These are phyloP conservation scores for Coniferiporia weirii DNA, from an alignment of 1,284 basidiomycete species.

Conservation along the genomic window DNA sequence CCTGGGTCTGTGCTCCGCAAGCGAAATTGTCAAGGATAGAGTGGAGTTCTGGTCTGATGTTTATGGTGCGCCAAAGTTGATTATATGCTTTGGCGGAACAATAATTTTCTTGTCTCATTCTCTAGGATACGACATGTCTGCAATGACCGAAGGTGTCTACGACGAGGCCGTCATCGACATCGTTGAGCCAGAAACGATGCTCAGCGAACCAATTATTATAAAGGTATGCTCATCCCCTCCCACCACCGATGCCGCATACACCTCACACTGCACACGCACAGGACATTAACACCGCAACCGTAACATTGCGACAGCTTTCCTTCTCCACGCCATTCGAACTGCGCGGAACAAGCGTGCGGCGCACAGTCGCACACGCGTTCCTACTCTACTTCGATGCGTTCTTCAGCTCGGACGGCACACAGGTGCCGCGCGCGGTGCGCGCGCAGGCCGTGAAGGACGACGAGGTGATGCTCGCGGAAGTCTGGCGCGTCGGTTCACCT, in stretches of 20 bases:
- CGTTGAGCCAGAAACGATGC: constrained; percentile 62
- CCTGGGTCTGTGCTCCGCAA: constrained; percentile 74
- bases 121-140: constrained; percentile 78
- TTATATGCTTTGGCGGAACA: neutral
- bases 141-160: constrained; percentile 68
- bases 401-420: constrained; percentile 64
- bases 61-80: constrained; percentile 55
- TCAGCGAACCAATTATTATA: constrained; percentile 64
- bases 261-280: constrained; percentile 19
- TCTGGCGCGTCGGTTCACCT: constrained; percentile 45
- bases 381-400: constrained; percentile 94
- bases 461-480: constrained; percentile 62
- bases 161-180: constrained; percentile 82
- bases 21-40: constrained; percentile 72
- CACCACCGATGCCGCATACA: neutral
- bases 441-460: constrained; percentile 51
- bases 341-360: constrained; percentile 48
- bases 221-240: constrained; percentile 43
- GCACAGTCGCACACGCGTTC: constrained; percentile 73
- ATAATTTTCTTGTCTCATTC: neutral
- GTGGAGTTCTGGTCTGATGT: constrained; percentile 89
- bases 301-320: constrained; percentile 68
- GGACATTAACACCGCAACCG: constrained; percentile 70
- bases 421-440: constrained; percentile 45
- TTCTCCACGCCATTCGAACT: constrained; percentile 76